These are phyloP conservation scores for Saururus chinensis DNA, from an alignment of 164 flowering plant genomes.

Conservation along the genomic window DNA sequence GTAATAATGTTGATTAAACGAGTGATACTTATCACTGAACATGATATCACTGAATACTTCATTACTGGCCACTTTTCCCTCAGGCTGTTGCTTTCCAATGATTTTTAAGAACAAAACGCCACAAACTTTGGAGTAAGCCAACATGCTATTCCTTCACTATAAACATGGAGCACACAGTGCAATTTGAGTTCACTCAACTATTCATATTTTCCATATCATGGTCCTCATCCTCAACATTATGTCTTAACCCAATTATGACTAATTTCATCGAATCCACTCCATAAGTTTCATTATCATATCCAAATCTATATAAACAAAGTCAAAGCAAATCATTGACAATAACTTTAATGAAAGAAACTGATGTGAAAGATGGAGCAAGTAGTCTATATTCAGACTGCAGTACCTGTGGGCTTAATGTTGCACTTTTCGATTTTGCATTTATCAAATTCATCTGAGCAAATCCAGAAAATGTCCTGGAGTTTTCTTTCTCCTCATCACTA, in stretches of 20 bases:
- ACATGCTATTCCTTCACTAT: no score
- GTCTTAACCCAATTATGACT: background rate
- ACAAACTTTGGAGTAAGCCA: no score
- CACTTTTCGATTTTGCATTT: slow-evolving; percentile 25
- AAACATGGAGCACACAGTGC: no score
- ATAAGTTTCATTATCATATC: no score
- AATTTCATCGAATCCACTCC: background rate
- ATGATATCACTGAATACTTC: no score
- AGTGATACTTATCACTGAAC: no score
- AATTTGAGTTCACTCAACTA: no score
- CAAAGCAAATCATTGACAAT: background rate
- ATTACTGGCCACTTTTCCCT: no score
- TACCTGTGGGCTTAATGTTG: slow-evolving; percentile 74
- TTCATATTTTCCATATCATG: no score
- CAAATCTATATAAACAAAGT: background rate
- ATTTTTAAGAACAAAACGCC: background rate
- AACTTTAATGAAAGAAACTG: background rate
- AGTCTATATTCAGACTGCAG: background rate
- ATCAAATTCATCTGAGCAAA: slow-evolving; percentile 24
- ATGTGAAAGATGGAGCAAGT: background rate
- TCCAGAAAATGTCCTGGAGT: slow-evolving; percentile 41
- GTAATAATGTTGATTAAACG: no score
- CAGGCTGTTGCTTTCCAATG: background rate
- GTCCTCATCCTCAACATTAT: no score
- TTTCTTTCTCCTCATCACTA: slow-evolving; percentile 19